Base-by-base conservation (phyloP, 106 monocot genomes). In the Dendrobium nobile region DNA sequence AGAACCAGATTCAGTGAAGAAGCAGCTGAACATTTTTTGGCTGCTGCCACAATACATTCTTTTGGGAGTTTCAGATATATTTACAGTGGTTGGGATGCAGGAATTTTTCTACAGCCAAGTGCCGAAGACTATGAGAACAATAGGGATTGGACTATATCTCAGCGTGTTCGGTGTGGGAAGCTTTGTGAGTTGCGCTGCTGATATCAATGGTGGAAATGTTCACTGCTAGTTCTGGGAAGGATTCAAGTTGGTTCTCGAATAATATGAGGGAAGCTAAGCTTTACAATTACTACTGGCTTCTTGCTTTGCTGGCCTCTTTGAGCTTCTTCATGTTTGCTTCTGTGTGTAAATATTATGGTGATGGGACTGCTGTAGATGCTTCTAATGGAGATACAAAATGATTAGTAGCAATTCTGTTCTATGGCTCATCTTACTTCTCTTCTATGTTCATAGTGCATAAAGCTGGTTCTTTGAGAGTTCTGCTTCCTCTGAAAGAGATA, bases 71-170 rank as follows among this genome's bases (percentile, higher is more conserved):
- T 91, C 98, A 10, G 92, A 95, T 65, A 86, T 93, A 1, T 95
- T 95, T 79, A 99, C 95, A 1, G 98, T 95, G 10, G 94, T 99
- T 0, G 94, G 98, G 6, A 95, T 99, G 92, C 92, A 99, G 75
- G 98, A 99, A 81, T 95, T 99, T 84, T 99, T 99, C 83, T 99
- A 99, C 73, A 77, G 85, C 1, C 84, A 90, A 22, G 95, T 99
- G 72, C 98, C 92, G 7, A 44, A 77, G 11, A 79, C 84, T 8
- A 95, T 95, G 95, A 88, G 84, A 73, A 94, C 95, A 9, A 83
- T 95, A 9, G 98, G 98, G 26, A 90, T 99, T n/a, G 92, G 85
- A 3, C 89, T 99, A 31, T 99, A 95, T 40, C 86, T 91, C 2
- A 99, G 95, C 72, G 92, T 99, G 0, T 99, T 95, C 26, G 98